A percentile compares a stretch with the other conserved stretches of the same genome.
phyloP scores from a whole-genome alignment of 176 grass and related monocot genomes.

The Ensete glaucum region DNA sequence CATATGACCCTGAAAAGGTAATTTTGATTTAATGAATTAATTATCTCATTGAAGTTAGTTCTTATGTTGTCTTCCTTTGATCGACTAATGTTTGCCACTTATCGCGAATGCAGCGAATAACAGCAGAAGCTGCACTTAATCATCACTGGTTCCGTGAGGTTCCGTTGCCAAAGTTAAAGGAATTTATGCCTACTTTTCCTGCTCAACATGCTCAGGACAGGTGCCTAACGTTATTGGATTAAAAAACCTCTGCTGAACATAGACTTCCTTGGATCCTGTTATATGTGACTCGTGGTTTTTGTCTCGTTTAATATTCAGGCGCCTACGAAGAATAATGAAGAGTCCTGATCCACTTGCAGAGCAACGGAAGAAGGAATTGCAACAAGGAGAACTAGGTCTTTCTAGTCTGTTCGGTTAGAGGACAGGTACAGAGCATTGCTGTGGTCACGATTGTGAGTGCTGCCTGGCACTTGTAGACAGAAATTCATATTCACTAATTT shows the following conservation, averaged over 20 bases:
- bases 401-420: constrained; percentile 56
- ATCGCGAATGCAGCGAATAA: constrained; percentile 41
- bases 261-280: not conserved
- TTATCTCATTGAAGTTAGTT: not conserved
- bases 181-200: constrained; percentile 92
- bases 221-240: constrained; percentile 19
- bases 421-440: not conserved
- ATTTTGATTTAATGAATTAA: not conserved
- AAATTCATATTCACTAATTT: not conserved
- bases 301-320: constrained; percentile 31
- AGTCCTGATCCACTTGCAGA: constrained; percentile 69
- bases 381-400: constrained; percentile 27
- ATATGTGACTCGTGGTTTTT: constrained; percentile 6
- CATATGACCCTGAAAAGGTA: constrained; percentile 83
- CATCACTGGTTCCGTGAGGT: constrained; percentile 85
- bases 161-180: constrained; percentile 75
- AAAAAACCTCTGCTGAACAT: not conserved
- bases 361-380: constrained; percentile 48
- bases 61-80: not conserved
- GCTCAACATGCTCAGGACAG: constrained; percentile 85
- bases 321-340: constrained; percentile 57
- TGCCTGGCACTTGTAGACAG: not conserved
- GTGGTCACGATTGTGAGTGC: not conserved
- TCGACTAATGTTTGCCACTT: constrained; percentile 25
- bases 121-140: constrained; percentile 71